Evolutionary conservation across 1,139 yeast species (phyloP).

Genomic region (Yamadazyma spencermartinsiae): DNA sequence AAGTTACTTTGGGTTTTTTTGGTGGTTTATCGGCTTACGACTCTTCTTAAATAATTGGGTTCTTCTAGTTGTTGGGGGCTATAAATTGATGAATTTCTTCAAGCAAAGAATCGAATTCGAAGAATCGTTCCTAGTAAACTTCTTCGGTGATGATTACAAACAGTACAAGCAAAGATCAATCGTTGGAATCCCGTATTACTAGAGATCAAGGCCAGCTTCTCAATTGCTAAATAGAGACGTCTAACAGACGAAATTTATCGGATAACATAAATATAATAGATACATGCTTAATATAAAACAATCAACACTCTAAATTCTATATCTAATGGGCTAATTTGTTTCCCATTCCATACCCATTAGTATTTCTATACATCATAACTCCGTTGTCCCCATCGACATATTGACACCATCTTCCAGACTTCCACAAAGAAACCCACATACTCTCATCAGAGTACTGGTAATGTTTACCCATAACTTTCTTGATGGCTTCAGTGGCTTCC

Average conservation of each 20-base stretch:
- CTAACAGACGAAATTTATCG: too few relatives aligned
- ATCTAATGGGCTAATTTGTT: constrained; percentile 10
- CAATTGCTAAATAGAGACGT: too few relatives aligned
- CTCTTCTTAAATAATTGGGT: constrained; percentile 57
- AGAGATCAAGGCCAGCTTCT: not conserved
- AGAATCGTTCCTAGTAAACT: constrained; percentile 60
- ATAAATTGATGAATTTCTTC: constrained; percentile 66
- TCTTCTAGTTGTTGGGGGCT: constrained; percentile 26
- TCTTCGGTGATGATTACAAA: constrained; percentile 68
- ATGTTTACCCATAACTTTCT: constrained; percentile 61
- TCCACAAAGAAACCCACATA: constrained; percentile 62
- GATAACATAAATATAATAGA: too few relatives aligned
- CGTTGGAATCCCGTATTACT: constrained; percentile 63
- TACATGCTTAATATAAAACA: constrained; percentile 4
- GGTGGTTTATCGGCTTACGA: constrained; percentile 93
- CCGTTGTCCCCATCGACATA: constrained; percentile 63
- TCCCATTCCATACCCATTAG: constrained; percentile 46
- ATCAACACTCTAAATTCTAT: constrained; percentile 2
- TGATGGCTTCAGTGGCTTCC: constrained; percentile 58
- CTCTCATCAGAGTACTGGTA: constrained; percentile 53
- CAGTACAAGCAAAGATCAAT: constrained; percentile 51
- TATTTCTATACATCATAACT: constrained; percentile 59
- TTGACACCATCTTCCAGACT: constrained; percentile 55
- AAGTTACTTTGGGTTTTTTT: constrained; percentile 84
- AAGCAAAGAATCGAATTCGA: constrained; percentile 64